Percentiles rank a stretch among this genome's conserved stretches.
These are phyloP conservation scores for Saturnispora sekii DNA, from an alignment of 805 yeast species.

Conservation along the genomic window DNA sequence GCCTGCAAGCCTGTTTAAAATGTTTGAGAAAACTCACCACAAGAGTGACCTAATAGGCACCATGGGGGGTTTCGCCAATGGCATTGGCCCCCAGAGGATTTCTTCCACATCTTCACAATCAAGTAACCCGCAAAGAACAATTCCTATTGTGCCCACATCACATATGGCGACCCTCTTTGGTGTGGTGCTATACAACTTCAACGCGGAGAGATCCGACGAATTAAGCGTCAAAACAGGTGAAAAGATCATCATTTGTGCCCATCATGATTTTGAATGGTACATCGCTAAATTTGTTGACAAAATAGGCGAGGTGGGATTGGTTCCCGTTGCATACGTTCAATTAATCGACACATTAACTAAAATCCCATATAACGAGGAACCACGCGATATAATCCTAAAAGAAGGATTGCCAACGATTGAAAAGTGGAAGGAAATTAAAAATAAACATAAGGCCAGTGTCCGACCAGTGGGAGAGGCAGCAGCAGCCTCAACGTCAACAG, in stretches of 20 bases:
- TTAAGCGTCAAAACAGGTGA: conserved; percentile 79
- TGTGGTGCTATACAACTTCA: conserved; percentile 74
- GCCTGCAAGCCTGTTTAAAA: conserved; percentile 77
- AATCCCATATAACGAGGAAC: conserved; percentile 42
- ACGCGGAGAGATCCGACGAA: conserved; percentile 79
- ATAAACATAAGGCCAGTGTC: conserved; percentile 85
- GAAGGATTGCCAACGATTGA: conserved; percentile 86
- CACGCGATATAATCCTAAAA: conserved; percentile 40
- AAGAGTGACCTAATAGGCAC: conserved; percentile 17
- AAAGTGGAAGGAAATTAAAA: conserved; percentile 88
- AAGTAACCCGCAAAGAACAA: conserved; percentile 8
- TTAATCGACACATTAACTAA: conserved; percentile 69
- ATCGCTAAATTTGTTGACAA: conserved; percentile 94
- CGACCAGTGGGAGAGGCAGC: conserved; percentile 27
- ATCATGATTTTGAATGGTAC: conserved; percentile 94
- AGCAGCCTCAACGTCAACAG: conserved; percentile 7
- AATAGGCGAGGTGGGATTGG: conserved; percentile 94
- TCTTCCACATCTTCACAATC: not conserved
- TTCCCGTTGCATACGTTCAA: conserved; percentile 85
- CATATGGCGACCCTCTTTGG: conserved; percentile 49
- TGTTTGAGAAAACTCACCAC: conserved; percentile 49
- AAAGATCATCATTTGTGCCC: conserved; percentile 87
- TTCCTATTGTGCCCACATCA: conserved; percentile 16
- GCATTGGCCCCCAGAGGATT: conserved; percentile 15
- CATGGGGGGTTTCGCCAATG: too few species aligned